Evolutionary conservation across 495 filamentous ascomycete species (phyloP).

Genomic region (Aspergillus egyptiacus): DNA sequence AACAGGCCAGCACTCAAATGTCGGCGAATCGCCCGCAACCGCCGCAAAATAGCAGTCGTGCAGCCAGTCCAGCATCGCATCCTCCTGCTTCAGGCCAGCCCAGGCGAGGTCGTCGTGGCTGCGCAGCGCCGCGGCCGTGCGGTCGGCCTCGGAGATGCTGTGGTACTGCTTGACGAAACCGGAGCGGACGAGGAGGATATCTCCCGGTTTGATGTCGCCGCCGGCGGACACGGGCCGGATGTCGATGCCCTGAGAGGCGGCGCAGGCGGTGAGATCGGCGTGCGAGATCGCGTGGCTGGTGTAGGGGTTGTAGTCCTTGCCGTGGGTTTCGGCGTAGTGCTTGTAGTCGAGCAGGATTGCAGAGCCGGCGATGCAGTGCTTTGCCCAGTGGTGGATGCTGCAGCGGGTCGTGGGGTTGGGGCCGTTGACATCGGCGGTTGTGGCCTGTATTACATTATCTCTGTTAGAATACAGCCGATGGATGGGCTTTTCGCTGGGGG

Average conservation of each 20-base stretch:
- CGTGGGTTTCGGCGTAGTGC: slow-evolving; percentile 33
- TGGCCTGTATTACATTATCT: slow-evolving; percentile 24
- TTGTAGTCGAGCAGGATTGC: slow-evolving; percentile 49
- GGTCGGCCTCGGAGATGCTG: slow-evolving; percentile 32
- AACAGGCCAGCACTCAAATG: slow-evolving; percentile 59
- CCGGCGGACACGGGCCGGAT: slow-evolving; percentile 44
- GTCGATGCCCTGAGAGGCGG: slow-evolving; percentile 40
- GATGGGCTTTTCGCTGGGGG: neutral
- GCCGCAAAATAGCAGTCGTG: slow-evolving; percentile 62
- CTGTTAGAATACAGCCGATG: too few relatives aligned
- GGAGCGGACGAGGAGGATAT: slow-evolving; percentile 62
- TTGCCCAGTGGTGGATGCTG: slow-evolving; percentile 43
- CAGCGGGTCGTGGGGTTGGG: slow-evolving; percentile 41
- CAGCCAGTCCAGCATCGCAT: slow-evolving; percentile 54
- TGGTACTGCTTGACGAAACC: slow-evolving; percentile 58
- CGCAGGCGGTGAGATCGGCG: slow-evolving; percentile 52
- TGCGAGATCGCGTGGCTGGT: slow-evolving; percentile 55
- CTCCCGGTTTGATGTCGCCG: slow-evolving; percentile 56
- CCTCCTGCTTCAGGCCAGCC: slow-evolving; percentile 53
- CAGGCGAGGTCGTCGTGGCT: slow-evolving; percentile 45
- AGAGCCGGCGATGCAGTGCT: slow-evolving; percentile 44
- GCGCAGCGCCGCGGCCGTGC: slow-evolving; percentile 34
- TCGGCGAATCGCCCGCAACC: slow-evolving; percentile 55
- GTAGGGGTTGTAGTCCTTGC: slow-evolving; percentile 50
- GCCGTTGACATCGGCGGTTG: slow-evolving; percentile 41